phyloP scores from a whole-genome alignment of 2,329 filamentous ascomycete species.

The Neurospora sp. region DNA sequence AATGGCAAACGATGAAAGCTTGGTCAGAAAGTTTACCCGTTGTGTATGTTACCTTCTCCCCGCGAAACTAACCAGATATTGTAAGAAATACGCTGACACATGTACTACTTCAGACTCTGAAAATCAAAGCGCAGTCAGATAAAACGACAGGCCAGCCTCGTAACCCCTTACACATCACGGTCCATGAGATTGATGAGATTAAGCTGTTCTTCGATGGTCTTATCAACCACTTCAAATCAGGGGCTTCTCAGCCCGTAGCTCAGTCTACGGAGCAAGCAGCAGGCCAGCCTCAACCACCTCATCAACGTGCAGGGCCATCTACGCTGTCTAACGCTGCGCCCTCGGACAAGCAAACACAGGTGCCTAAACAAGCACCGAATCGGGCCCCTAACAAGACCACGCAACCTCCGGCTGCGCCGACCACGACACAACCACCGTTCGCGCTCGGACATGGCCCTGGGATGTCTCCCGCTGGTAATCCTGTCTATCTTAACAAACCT shows the following conservation, averaged over 20 bases:
- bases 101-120: slow-evolving; percentile 19
- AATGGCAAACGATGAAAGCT: background rate
- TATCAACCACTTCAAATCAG: background rate
- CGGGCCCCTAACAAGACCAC: slow-evolving; percentile 34
- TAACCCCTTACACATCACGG: background rate
- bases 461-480: slow-evolving; percentile 49
- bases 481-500: slow-evolving; percentile 42
- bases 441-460: slow-evolving; percentile 32
- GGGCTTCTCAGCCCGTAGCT: background rate
- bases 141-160: background rate
- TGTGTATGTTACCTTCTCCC: background rate
- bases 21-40: background rate
- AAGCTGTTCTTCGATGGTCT: background rate
- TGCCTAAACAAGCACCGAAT: slow-evolving; percentile 36
- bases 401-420: slow-evolving; percentile 46
- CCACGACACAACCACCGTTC: slow-evolving; percentile 46
- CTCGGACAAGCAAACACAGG: slow-evolving; percentile 41
- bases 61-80: slow-evolving; percentile 8
- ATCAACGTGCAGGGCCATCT: slow-evolving; percentile 20
- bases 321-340: slow-evolving; percentile 33
- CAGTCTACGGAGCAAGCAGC: background rate
- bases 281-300: background rate
- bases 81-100: slow-evolving; percentile 7
- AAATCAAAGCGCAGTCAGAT: background rate
- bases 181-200: background rate